Evolutionary conservation across 495 filamentous ascomycete species (phyloP), one percentile per base, ranked within the genome.

Genomic region (Neurospora sp.): DNA sequence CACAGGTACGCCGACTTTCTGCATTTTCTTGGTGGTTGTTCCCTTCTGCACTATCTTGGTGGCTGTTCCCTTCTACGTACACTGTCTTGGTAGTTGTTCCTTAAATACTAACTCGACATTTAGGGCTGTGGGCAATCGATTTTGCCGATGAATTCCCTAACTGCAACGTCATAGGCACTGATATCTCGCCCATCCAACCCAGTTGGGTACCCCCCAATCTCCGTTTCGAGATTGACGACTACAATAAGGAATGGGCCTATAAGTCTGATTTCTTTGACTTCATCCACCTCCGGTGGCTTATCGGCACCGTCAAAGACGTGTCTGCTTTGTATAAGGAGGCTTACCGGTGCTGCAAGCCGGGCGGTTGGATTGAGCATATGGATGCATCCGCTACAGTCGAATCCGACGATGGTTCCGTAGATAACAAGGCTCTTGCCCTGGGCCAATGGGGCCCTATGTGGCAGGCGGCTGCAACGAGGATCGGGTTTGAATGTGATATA

Each of bases 171-270:
- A 75, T 89, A 17, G 90, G 90, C 37, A 87, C 89, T 37, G 90
- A 92, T 75, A 80, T 92, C 40, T 87, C 85, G 38, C 84, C 86
- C 3, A 88, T 89, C 70, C 88, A 89, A 75, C 87, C 87, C 2
- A 73, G 75, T 48, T 86, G 85, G 84, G 82, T 87, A 0, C 86
- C 87, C 3, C 84, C 87, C 7, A 90, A 89, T 73, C 80, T 86
- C 41, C 81, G 82, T 37, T 90, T 90, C 73, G 84, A 87, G 75
- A 80, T 90, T 10, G 88, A 90, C 74, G 88, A 90, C 73, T 81
- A 86, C 68, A 87, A 89, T 78, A 79, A 75, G 40, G 76, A 80
- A 8, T 90, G 88, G 88, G 75, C 82, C 16, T 83, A 83, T 74
- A 71, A 78, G 0, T 74, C 79, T 17, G 71, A 76, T 20, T 75